Evolutionary conservation across 306 rosid genomes (phyloP), one percentile per base, ranked within the genome.

Genomic region (Vigna radiata): DNA sequence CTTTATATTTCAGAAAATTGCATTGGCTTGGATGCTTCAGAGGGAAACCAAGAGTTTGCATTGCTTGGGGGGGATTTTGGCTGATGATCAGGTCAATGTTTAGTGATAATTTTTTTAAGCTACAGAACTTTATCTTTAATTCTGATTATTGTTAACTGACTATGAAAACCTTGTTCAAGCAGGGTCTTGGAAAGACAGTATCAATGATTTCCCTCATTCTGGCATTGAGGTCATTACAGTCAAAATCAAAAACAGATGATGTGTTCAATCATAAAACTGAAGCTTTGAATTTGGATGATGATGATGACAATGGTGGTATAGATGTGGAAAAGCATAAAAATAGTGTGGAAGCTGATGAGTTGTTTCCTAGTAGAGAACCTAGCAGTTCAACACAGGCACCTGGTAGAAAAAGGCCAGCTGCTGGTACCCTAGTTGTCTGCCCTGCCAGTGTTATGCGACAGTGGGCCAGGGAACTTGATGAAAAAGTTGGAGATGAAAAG

Each of bases 111-210:
- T 78, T 78, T n/a, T 75, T 23, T 70, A 43, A 47, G 68, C 18
- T 54, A 63, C 62, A 47, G 14, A 14, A 36, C 62, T 78, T 72
- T 77, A 55, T 13, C 19, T 56, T 76, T 50, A 41, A 27, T 16
- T 81, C 44, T 21, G 64, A 67, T 10, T 15, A 15, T 33, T 63
- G 7, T 65, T 60, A 70, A 66, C 78, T 80, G 54, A 78, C 72
- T 77, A 54, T 60, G 19, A 44, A 67, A 27, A 46, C 27, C 68
- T 79, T 83, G 68, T 85, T 79, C 83, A 60, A 79, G 81, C 88
- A 95, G 99, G 99, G 99, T 64, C 99, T 95, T 88, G 99, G 99
- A 43, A 95, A 95, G 90, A 95, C 99, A 36, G 67, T 95, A 74
- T 95, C 99, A 2, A 95, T 90, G 90, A 95, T 92, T 78, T 87